phyloP scores from a whole-genome alignment of 2,329 filamentous ascomycete genomes.

The Pseudocercospora macadamiae region DNA sequence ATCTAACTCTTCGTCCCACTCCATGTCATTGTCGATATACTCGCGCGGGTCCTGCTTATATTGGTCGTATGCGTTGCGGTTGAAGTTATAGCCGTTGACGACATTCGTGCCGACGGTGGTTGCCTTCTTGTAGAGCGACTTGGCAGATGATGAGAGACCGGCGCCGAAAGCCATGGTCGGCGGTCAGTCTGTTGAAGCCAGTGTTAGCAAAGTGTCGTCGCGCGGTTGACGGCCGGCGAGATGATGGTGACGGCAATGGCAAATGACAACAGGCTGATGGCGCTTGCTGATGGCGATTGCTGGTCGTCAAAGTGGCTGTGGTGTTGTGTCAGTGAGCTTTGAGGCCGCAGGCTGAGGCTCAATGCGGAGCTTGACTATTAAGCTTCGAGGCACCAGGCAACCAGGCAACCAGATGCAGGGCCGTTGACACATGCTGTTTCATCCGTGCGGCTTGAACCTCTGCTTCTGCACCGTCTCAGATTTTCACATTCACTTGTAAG shows the following conservation, averaged over 20 bases:
- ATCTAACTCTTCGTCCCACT: constrained; percentile 11
- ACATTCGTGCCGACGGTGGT: neutral
- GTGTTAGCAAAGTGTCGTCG: neutral
- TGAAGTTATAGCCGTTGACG: constrained; percentile 9
- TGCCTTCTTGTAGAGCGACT: constrained; percentile 5
- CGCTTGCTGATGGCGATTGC: neutral
- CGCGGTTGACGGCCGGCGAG: neutral
- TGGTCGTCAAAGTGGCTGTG: neutral
- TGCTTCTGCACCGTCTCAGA: neutral
- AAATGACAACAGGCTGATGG: neutral
- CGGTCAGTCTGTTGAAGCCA: neutral
- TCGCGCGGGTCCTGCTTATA: constrained; percentile 5
- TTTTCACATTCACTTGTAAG: neutral
- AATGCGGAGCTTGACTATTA: neutral
- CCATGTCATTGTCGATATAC: constrained; percentile 8
- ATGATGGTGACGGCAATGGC: too few species aligned
- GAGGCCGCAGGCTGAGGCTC: neutral
- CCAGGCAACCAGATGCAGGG: neutral
- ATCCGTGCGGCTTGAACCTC: neutral
- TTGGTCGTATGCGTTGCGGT: constrained; percentile 6
- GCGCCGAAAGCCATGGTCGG: constrained; percentile 10
- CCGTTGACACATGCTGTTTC: neutral
- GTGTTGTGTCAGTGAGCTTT: neutral
- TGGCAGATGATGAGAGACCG: constrained; percentile 4
- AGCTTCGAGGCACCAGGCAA: neutral